Evolutionary conservation across 768 basidiomycete species (phyloP), one percentile per base, ranked within the genome.

Genomic region (Pluteus cervinus): DNA sequence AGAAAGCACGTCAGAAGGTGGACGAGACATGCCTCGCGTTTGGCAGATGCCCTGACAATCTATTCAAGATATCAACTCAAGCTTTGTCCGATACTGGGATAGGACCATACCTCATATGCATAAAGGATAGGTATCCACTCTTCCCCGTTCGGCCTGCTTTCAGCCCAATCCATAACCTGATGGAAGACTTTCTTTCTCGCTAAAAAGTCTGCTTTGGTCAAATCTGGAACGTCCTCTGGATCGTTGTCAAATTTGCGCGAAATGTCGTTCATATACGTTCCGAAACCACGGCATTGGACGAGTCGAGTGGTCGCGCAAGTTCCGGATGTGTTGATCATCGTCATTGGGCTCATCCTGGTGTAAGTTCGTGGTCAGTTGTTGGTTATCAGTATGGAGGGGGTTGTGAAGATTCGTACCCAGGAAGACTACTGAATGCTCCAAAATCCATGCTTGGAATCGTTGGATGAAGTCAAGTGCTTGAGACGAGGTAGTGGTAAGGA

Each of bases 71-170:
- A n/a, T n/a, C n/a, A n/a, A n/a, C n/a, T n/a, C n/a, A n/a, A n/a
- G n/a, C n/a, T n/a, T n/a, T n/a, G n/a, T n/a, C n/a, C n/a, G n/a
- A n/a, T n/a, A n/a, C n/a, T 18, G 18, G 12, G 32, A 25, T 25
- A 26, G 37, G 10, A 25, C 38, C 52, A 18, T 35, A 60, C 61
- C 57, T 63, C 61, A 39, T 54, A 63, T 7, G 40, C 20, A 29
- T 58, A 63, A 36, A 58, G 34, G 36, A 60, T 63, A 2, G 57
- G 58, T 22, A 42, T 33, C 55, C 55, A 61, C 33, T 54, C 37
- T 7, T 48, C 17, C 12, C 38, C 37, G 28, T 40, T 24, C 2
- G 5, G 22, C 26, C 15, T 30, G 5, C 36, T 38, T 32, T 25
- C 36, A 15, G 44, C 21, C 54, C 53, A 55, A 12, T 33, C 5